Percentiles rank a stretch among this genome's conserved stretches.
phyloP scores from a whole-genome alignment of 495 filamentous ascomycete species.

The Glarea lozoyensis region DNA sequence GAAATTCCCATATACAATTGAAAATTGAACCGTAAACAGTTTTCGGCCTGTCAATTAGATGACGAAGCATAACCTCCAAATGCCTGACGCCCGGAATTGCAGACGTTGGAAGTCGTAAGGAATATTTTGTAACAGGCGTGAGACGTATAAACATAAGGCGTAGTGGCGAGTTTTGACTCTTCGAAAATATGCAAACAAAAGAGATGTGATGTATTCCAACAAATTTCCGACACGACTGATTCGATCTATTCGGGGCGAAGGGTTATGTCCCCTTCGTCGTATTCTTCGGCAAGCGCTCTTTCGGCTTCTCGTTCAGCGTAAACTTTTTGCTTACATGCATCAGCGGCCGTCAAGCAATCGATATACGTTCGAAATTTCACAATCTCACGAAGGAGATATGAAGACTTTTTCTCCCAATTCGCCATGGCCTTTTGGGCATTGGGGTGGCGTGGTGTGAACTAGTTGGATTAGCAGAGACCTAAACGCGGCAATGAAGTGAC shows the following conservation, averaged over 20 bases:
- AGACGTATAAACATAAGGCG: too few relatives aligned
- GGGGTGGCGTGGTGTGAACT: conserved; percentile 76
- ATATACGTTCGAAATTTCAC: conserved; percentile 95
- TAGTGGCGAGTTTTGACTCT: too few relatives aligned
- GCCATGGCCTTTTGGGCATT: conserved; percentile 77
- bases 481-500: conserved; percentile 17
- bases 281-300: conserved; percentile 20
- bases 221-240: too few relatives aligned
- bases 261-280: conserved; percentile 9
- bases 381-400: conserved; percentile 86
- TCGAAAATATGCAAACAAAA: too few relatives aligned
- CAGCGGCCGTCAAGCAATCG: conserved; percentile 55
- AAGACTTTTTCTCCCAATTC: conserved; percentile 95
- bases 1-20: too few relatives aligned
- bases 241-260: conserved; percentile 2
- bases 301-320: conserved; percentile 39
- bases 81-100: too few relatives aligned
- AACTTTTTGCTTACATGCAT: conserved; percentile 31
- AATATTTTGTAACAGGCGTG: too few relatives aligned
- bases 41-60: too few relatives aligned
- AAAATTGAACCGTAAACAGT: too few relatives aligned
- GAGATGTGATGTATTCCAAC: too few relatives aligned
- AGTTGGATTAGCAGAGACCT: conserved; percentile 6
- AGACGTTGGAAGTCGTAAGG: too few relatives aligned
- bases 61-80: too few relatives aligned